A percentile compares a stretch with the other conserved stretches of the same genome.
phyloP scores from a whole-genome alignment of 768 basidiomycete species.

The Pleurotus eryngii region DNA sequence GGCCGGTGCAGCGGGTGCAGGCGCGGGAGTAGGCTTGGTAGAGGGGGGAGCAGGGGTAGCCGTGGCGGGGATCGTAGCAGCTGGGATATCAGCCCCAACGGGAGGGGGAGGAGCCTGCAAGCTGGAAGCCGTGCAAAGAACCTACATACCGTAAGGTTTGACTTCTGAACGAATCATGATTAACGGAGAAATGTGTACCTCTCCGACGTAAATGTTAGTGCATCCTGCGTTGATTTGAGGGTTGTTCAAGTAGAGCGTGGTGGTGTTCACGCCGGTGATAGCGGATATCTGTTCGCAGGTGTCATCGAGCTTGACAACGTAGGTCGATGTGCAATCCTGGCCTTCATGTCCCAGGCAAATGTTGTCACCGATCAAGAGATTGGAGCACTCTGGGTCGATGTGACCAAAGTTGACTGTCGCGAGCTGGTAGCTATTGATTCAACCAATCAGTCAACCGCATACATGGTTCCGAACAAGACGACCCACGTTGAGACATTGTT shows the following conservation, averaged over 20 bases:
- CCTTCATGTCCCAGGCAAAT: slow-evolving; percentile 62
- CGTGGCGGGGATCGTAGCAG: slow-evolving; percentile 1
- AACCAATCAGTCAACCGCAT: not conserved
- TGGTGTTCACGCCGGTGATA: slow-evolving; percentile 41
- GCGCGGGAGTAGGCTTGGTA: not conserved
- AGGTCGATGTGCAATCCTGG: slow-evolving; percentile 61
- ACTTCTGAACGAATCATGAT: not conserved
- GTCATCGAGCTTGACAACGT: slow-evolving; percentile 56
- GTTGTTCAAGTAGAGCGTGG: slow-evolving; percentile 66
- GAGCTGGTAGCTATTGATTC: slow-evolving; percentile 63
- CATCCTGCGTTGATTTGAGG: slow-evolving; percentile 60
- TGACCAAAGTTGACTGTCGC: slow-evolving; percentile 51
- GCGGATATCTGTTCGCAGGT: slow-evolving; percentile 51
- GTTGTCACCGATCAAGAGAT: slow-evolving; percentile 45
- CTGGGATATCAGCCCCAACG: not conserved
- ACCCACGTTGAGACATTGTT: slow-evolving; percentile 63
- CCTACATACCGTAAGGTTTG: not conserved
- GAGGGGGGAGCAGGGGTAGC: not conserved
- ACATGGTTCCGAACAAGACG: not conserved
- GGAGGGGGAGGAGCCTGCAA: slow-evolving; percentile 1
- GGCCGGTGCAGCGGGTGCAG: not conserved
- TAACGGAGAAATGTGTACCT: slow-evolving; percentile 40
- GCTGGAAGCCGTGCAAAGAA: not conserved
- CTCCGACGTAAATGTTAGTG: slow-evolving; percentile 70
- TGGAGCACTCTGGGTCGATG: slow-evolving; percentile 54